Base-by-base conservation (phyloP, 1,284 basidiomycete species). In the Crepidotus sp. region DNA sequence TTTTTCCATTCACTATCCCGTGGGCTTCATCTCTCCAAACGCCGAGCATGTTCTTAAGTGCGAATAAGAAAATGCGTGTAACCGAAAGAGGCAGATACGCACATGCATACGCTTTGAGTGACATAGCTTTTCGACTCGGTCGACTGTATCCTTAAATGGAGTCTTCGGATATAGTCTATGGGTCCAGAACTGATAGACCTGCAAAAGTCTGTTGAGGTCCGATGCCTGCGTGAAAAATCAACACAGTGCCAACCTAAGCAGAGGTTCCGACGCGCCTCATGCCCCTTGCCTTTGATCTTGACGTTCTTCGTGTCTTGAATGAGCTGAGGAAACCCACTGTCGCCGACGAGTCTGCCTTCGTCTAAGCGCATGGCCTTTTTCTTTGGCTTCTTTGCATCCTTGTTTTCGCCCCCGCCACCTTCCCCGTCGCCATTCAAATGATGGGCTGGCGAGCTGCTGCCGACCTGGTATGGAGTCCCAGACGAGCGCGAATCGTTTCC, bases 171-270 rank as follows among this genome's bases (percentile, higher is more conserved):
- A 93, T 73, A 97, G 74, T 53, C 75, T 75, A 62, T 96, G 93
- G 2, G 89, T 74, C 93, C 93, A 97, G 56, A 92, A 83, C 55
- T 91, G 89, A 59, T 96, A 96, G 41, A 85, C 66, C 52, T 82
- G 77, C 42, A 96, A 68, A 13, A 96, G 63, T 25, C 83, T 70
- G 51, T 77, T 76, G 27, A 97, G 72, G 60, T 97, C 92, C 42
- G 74, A 63, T 17, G 69, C 69, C 91, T 94, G 56, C 4, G 46
- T 17, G 14, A 10, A 32, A 30, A 11, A 15, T 43, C 8, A 43
- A 15, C 35, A 24, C 13, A 7, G 17, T 25, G 15, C 9, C 15
- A 19, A 24, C 32, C 29, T 18, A 15, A n/a, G 5, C 6, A n/a
- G 0, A 36, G 13, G 15, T 18, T 22, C 37, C 36, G 6, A 62